Conservation (phyloP, 768 basidiomycete species). For the Podaxis sp. region DNA sequence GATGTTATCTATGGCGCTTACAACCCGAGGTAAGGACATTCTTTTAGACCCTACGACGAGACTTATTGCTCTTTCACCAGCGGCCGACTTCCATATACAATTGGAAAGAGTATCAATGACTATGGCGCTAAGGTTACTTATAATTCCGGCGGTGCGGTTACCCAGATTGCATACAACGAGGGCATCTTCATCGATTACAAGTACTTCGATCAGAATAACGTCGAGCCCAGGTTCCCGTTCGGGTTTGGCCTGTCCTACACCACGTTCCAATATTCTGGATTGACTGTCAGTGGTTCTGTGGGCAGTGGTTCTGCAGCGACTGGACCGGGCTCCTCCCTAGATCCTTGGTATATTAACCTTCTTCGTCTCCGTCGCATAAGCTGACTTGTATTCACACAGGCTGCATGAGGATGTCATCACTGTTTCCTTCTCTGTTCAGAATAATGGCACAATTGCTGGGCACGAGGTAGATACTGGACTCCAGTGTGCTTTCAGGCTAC, state of each 20-base stretch:
- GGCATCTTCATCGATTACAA: constrained; percentile 59
- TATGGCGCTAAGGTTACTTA: constrained; percentile 54
- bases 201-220: constrained; percentile 50
- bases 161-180: constrained; percentile 58
- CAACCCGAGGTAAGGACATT: constrained; percentile 49
- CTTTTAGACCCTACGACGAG: not conserved
- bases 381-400: constrained; percentile 29
- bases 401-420: constrained; percentile 52
- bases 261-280: constrained; percentile 48
- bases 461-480: constrained; percentile 43
- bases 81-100: constrained; percentile 50
- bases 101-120: constrained; percentile 52
- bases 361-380: not conserved
- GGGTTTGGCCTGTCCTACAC: constrained; percentile 60
- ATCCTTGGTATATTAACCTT: constrained; percentile 40
- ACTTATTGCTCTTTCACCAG: constrained; percentile 21
- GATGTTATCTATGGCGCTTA: constrained; percentile 62
- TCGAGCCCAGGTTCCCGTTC: constrained; percentile 49
- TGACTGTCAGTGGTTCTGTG: constrained; percentile 41
- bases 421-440: constrained; percentile 50
- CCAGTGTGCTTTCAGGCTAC: not conserved
- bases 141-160: constrained; percentile 33
- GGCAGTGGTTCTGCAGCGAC: constrained; percentile 42
- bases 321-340: constrained; percentile 50
- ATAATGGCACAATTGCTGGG: constrained; percentile 54